Percentiles rank a stretch among this genome's conserved stretches.
Conservation (phyloP, 2,329 filamentous ascomycete genomes). For the Aspergillus caelatus region DNA sequence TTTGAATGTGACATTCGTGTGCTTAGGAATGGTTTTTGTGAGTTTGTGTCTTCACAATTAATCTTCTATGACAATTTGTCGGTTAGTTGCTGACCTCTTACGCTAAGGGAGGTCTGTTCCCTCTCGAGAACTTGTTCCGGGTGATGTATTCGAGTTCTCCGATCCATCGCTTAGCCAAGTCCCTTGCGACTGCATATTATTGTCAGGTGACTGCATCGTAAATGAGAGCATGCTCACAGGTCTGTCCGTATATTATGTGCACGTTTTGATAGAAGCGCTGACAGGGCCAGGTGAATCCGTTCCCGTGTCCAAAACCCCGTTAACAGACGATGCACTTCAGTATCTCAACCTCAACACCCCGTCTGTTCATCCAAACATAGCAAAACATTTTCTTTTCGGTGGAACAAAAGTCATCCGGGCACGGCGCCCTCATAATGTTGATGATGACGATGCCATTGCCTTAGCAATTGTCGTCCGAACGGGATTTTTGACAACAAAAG, state of each 20-base stretch:
- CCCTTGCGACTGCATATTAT: constrained; percentile 86
- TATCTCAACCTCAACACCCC: constrained; percentile 77
- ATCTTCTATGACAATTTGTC: background rate
- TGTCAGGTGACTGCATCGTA: constrained; percentile 95
- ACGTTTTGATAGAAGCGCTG: constrained; percentile 14
- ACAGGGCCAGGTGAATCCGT: constrained; percentile 76
- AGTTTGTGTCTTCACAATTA: constrained; percentile 31
- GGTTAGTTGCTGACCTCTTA: constrained; percentile 13
- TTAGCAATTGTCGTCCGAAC: constrained; percentile 91
- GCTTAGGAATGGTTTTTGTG: constrained; percentile 90
- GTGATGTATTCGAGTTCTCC: constrained; percentile 95
- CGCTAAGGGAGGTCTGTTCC: constrained; percentile 75
- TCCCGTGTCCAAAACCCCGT: constrained; percentile 88
- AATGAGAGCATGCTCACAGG: constrained; percentile 98
- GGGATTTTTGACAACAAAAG: constrained; percentile 97
- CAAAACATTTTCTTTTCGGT: constrained; percentile 88
- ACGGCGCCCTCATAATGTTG: constrained; percentile 80
- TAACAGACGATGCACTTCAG: constrained; percentile 76
- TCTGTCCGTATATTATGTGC: constrained; percentile 28
- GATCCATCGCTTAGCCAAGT: constrained; percentile 87
- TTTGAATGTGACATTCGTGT: constrained; percentile 97
- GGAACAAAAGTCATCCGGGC: constrained; percentile 95
- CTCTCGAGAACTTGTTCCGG: constrained; percentile 87
- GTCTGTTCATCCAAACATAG: constrained; percentile 79
- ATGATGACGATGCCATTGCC: constrained; percentile 84